Evolutionary conservation across 2,329 filamentous ascomycete species (phyloP).

Genomic region (Colletotrichum trifolii): DNA sequence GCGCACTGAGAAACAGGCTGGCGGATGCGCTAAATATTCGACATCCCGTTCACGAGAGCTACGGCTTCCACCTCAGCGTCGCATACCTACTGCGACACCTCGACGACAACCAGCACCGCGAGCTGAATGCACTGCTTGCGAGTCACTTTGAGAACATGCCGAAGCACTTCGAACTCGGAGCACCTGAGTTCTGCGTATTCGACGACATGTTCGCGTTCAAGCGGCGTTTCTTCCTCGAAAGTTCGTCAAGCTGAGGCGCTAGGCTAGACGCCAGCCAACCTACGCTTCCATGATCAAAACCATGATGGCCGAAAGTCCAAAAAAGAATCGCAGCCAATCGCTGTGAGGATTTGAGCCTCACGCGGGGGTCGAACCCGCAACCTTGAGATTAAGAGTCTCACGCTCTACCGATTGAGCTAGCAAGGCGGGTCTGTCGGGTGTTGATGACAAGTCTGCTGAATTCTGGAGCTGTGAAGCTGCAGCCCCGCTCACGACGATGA

Average conservation of each 20-base stretch:
- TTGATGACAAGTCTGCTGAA: background rate
- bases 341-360: constrained; percentile 40
- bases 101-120: constrained; percentile 30
- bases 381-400: constrained; percentile 74
- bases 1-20: constrained; percentile 39
- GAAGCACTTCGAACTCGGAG: constrained; percentile 38
- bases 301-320: background rate
- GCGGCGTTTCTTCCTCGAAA: constrained; percentile 33
- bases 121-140: constrained; percentile 34
- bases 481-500: background rate
- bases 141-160: constrained; percentile 35
- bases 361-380: constrained; percentile 41
- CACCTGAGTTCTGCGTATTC: constrained; percentile 41
- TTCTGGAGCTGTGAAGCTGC: background rate
- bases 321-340: constrained; percentile 19
- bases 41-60: constrained; percentile 37
- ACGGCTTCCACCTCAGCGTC: constrained; percentile 41
- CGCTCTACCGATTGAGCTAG: constrained; percentile 80
- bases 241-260: background rate
- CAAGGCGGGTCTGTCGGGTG: constrained; percentile 39
- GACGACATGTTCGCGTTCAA: constrained; percentile 41
- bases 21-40: constrained; percentile 36
- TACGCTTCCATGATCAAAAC: background rate
- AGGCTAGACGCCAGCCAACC: background rate
- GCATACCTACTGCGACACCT: constrained; percentile 40